Evolutionary conservation across 371 early-diverging fungal species (phyloP).

Genomic region (Mucor piriformis): DNA sequence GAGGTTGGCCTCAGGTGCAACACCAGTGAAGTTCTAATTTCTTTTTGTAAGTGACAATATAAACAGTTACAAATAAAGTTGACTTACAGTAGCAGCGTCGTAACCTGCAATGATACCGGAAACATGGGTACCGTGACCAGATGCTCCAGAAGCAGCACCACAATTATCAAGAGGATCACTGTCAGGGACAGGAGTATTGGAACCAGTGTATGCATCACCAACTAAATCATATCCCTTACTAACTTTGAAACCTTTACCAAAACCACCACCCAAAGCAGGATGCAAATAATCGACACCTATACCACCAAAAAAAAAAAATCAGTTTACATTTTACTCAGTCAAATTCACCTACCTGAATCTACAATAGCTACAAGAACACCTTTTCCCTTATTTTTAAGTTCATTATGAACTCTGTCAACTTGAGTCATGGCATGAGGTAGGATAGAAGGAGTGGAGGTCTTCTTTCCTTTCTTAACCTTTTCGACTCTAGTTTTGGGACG

Average conservation of each 20-base stretch:
- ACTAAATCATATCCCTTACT: conserved; percentile 64
- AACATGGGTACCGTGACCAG: conserved; percentile 67
- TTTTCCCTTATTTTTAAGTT: conserved; percentile 57
- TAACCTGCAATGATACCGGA: conserved; percentile 70
- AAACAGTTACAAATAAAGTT: background rate
- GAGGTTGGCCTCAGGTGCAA: conserved; percentile 63
- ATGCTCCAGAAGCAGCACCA: conserved; percentile 36
- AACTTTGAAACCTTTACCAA: conserved; percentile 63
- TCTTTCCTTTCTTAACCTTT: background rate
- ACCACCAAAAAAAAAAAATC: background rate
- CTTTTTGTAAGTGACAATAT: background rate
- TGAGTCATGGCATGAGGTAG: conserved; percentile 45
- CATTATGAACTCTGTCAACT: conserved; percentile 44
- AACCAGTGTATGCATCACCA: conserved; percentile 49
- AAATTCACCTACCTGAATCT: conserved; percentile 60
- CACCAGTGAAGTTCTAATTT: conserved; percentile 55
- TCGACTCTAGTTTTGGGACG: conserved; percentile 28
- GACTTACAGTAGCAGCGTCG: conserved; percentile 40
- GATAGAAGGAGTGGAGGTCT: conserved; percentile 4
- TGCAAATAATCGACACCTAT: conserved; percentile 66
- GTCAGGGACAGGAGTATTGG: conserved; percentile 35
- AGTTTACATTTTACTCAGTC: no score
- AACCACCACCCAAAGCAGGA: conserved; percentile 75
- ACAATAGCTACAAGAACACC: conserved; percentile 75
- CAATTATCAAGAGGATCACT: conserved; percentile 47